These are phyloP conservation scores for Leccinum truebloodii DNA, from an alignment of 768 basidiomycete genomes.

Conservation along the genomic window DNA sequence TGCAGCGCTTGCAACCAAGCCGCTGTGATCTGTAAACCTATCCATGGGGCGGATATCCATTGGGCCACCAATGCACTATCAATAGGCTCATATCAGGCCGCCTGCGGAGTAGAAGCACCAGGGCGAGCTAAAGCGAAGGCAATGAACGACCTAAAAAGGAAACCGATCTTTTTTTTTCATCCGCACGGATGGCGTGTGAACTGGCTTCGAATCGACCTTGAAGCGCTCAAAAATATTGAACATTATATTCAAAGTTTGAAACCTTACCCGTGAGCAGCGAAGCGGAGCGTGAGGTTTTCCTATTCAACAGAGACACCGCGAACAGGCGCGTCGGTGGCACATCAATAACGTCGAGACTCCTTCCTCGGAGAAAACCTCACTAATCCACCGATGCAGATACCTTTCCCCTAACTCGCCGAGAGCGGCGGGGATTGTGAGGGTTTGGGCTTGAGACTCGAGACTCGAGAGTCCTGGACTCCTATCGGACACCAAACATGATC, in stretches of 20 bases:
- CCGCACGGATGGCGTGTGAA: not conserved
- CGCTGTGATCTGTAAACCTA: not conserved
- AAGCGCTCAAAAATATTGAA: not conserved
- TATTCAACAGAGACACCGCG: not conserved
- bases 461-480: not conserved
- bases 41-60: not conserved
- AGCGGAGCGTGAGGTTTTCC: not conserved
- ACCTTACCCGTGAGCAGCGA: not conserved
- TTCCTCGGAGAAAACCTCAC: not conserved
- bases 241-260: not conserved
- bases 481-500: conserved; percentile 4
- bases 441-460: not conserved
- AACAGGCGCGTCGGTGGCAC: not conserved
- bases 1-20: not conserved
- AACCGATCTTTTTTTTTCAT: not conserved
- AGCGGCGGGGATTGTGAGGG: not conserved
- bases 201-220: not conserved
- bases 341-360: not conserved
- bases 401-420: not conserved
- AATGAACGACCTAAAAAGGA: conserved; percentile 1
- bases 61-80: not conserved
- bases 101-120: not conserved
- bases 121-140: not conserved
- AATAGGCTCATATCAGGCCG: not conserved
- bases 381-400: not conserved